These are phyloP conservation scores for Mariannaea sp. DNA, from an alignment of 2,329 filamentous ascomycete genomes.

Conservation along the genomic window DNA sequence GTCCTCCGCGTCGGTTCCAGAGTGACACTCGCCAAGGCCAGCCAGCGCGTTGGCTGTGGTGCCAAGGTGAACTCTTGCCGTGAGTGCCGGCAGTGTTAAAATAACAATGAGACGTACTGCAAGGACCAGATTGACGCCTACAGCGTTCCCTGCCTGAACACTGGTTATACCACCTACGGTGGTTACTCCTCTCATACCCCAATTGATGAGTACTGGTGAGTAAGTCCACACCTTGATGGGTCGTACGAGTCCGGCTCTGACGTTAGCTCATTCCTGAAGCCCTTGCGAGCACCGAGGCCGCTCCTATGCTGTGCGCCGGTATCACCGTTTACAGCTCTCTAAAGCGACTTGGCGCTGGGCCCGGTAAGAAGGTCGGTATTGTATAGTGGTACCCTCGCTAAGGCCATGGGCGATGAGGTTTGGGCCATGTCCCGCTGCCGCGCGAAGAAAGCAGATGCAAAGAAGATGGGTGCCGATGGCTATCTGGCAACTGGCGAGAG, in stretches of 20 bases:
- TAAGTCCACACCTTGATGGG: too few relatives aligned
- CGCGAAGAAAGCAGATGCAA: conserved; percentile 55
- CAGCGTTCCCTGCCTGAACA: conserved; percentile 52
- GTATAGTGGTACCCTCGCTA: conserved; percentile 67
- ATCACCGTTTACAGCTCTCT: conserved; percentile 67
- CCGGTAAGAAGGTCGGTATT: conserved; percentile 66
- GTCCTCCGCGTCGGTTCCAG: conserved; percentile 49
- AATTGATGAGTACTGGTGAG: conserved; percentile 44
- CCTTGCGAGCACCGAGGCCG: conserved; percentile 41
- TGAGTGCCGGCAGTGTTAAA: conserved; percentile 55
- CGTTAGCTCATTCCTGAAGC: conserved; percentile 46
- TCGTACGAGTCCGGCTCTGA: too few relatives aligned
- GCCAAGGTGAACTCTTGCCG: too few relatives aligned
- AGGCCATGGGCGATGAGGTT: conserved; percentile 64
- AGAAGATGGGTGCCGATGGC: conserved; percentile 58
- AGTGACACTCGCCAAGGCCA: too few relatives aligned
- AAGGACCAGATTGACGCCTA: conserved; percentile 45
- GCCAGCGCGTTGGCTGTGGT: too few relatives aligned
- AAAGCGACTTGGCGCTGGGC: conserved; percentile 62
- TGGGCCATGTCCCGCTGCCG: conserved; percentile 57
- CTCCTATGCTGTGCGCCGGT: conserved; percentile 70
- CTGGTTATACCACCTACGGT: conserved; percentile 60
- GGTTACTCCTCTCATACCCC: conserved; percentile 45
- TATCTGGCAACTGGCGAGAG: conserved; percentile 36
- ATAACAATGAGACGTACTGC: conserved; percentile 41